These are phyloP conservation scores for Fusarium chuoi DNA, from an alignment of 2,329 filamentous ascomycete species.

Conservation along the genomic window DNA sequence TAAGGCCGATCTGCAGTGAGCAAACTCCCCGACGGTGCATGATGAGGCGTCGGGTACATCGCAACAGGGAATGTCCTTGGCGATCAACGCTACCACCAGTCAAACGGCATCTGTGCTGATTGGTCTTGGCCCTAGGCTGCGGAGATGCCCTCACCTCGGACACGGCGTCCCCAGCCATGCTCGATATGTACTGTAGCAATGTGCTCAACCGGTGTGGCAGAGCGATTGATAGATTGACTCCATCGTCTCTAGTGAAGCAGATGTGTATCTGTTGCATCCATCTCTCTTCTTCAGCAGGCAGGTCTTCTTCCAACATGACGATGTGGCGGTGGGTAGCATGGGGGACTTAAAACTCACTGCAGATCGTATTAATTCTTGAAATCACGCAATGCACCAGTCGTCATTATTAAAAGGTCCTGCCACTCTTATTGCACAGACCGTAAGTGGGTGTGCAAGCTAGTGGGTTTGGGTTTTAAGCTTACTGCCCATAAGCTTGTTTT, in stretches of 20 bases:
- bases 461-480: constrained; percentile 22
- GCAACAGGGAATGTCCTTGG: background rate
- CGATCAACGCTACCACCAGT: constrained; percentile 8
- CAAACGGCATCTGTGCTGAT: background rate
- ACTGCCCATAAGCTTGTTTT: constrained; percentile 29
- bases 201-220: background rate
- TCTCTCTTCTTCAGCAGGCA: background rate
- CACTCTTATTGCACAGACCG: background rate
- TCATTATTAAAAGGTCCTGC: background rate
- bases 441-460: background rate
- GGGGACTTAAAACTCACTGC: background rate
- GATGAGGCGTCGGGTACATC: background rate
- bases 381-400: constrained; percentile 17
- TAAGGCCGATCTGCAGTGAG: background rate
- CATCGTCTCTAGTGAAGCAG: background rate
- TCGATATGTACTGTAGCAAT: background rate
- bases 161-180: constrained; percentile 12
- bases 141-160: constrained; percentile 7
- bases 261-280: background rate
- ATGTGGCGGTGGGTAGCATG: background rate
- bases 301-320: background rate
- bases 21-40: constrained; percentile 21
- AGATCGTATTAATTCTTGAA: background rate
- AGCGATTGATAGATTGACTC: background rate
- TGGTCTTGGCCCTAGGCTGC: background rate